Conservation (phyloP, 2,329 filamentous ascomycete species). For the Aspergillus luchuensis region DNA sequence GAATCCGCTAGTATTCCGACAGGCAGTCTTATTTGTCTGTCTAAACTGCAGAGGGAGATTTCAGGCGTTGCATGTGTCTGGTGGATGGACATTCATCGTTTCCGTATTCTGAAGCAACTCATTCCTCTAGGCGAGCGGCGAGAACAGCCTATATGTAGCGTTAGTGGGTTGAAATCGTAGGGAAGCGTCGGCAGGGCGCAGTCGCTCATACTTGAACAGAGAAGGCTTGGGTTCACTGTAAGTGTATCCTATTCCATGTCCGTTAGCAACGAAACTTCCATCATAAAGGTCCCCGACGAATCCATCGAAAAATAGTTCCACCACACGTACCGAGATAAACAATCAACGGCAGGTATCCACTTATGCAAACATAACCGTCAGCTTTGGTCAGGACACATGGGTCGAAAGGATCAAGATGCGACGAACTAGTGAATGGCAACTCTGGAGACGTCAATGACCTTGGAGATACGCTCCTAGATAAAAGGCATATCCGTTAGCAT, state of each 20-base stretch:
- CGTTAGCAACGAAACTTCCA: constrained; percentile 18
- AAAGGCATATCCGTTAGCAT: constrained; percentile 15
- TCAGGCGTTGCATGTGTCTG: not conserved
- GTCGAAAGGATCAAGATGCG: not conserved
- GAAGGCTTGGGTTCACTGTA: constrained; percentile 89
- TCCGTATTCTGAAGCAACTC: not conserved
- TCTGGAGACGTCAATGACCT: constrained; percentile 91
- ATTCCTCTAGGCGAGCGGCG: constrained; percentile 43
- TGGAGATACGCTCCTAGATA: constrained; percentile 90
- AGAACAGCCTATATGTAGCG: constrained; percentile 40
- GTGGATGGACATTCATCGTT: not conserved
- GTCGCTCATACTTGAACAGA: constrained; percentile 63
- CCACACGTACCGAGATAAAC: constrained; percentile 80
- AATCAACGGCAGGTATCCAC: constrained; percentile 94
- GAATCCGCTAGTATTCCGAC: no score
- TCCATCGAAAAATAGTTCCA: no score
- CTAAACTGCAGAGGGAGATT: not conserved
- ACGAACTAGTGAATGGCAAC: constrained; percentile 94
- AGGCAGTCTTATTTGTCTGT: not conserved
- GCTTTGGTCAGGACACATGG: constrained; percentile 10
- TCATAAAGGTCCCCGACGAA: not conserved
- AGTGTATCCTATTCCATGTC: constrained; percentile 70
- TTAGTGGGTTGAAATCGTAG: constrained; percentile 18
- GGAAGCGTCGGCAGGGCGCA: constrained; percentile 7
- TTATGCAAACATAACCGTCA: constrained; percentile 42